Evolutionary conservation across 2,329 filamentous ascomycete genomes (phyloP), one percentile per base, ranked within the genome.

Genomic region (Xylariaceae sp.): DNA sequence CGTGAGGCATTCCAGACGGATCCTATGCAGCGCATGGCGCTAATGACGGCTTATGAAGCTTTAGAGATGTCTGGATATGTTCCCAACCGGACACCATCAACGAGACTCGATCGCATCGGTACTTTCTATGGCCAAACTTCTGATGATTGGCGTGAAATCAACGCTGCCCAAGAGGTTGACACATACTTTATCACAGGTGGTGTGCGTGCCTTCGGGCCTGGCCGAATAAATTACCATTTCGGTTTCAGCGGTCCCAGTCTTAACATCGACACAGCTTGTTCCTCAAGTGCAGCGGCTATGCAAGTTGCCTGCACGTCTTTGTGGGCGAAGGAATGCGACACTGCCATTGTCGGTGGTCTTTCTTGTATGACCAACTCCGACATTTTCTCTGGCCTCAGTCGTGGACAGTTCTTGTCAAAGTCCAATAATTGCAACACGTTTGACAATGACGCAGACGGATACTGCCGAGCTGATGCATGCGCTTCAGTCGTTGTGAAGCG

Each of bases 281-380:
- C 74, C 4, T 72, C 70, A 2, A 70, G 71, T 47, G 64, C 72
- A 3, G 71, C 72, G 6, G 68, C 73, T 3, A 65, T 75, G 36
- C 67, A 73, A 32, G 66, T 73, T 18, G 75, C 76, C 0, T 92
- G 89, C 72, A 86, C 86, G 6, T 84, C 89, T 0, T 77, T 92
- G 8, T 88, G 87, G 82, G 81, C 83, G 4, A 85, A 86, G 49
- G 90, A 94, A 61, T 91, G 87, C 58, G 90, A 94, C 66, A 92
- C 88, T 8, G 91, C 89, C 1, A 84, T 92, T 24, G 87, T 89
- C 2, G 91, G 91, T 53, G 91, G 91, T 57, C 75, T 90, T 16
- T 91, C 89, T 44, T 85, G 91, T 55, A 77, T 92, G 72, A 92
- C 88, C 46, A 92, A 91, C 73, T 88, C 89, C 0, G 89, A 92